phyloP scores from a whole-genome alignment of 768 basidiomycete genomes.

The Leccinum boreale region DNA sequence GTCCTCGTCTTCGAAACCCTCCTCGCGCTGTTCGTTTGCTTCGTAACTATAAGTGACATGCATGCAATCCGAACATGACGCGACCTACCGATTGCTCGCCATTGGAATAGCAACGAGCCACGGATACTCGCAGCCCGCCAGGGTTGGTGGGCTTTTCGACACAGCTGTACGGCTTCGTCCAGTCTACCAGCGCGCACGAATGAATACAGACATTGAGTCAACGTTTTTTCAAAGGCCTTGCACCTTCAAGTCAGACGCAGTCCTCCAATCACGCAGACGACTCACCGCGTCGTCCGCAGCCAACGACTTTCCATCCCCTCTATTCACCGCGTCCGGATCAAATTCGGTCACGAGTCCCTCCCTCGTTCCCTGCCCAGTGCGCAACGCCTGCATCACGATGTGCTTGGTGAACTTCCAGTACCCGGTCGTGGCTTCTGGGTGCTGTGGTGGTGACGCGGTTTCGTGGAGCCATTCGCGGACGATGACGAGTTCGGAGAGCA shows the following conservation, averaged over 20 bases:
- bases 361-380: slow-evolving; percentile 44
- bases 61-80: not conserved
- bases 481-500: slow-evolving; percentile 72
- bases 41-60: slow-evolving; percentile 33
- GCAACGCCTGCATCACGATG: slow-evolving; percentile 59
- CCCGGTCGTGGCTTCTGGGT: slow-evolving; percentile 72
- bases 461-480: slow-evolving; percentile 90
- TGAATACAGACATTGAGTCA: slow-evolving; percentile 75
- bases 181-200: slow-evolving; percentile 83
- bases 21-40: slow-evolving; percentile 50
- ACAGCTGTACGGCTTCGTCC: slow-evolving; percentile 80
- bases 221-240: slow-evolving; percentile 77
- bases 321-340: slow-evolving; percentile 77
- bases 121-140: slow-evolving; percentile 91
- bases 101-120: slow-evolving; percentile 75
- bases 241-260: not conserved
- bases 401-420: slow-evolving; percentile 86
- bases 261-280: not conserved
- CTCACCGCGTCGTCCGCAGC: slow-evolving; percentile 79
- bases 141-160: slow-evolving; percentile 78
- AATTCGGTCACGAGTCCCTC: slow-evolving; percentile 60
- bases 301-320: slow-evolving; percentile 54
- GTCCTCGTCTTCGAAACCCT: slow-evolving; percentile 42
- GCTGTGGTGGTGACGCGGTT: slow-evolving; percentile 55
- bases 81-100: slow-evolving; percentile 64